Evolutionary conservation across 371 early-diverging fungal species (phyloP), one percentile per base, ranked within the genome.

Genomic region (Mortierella sp.): DNA sequence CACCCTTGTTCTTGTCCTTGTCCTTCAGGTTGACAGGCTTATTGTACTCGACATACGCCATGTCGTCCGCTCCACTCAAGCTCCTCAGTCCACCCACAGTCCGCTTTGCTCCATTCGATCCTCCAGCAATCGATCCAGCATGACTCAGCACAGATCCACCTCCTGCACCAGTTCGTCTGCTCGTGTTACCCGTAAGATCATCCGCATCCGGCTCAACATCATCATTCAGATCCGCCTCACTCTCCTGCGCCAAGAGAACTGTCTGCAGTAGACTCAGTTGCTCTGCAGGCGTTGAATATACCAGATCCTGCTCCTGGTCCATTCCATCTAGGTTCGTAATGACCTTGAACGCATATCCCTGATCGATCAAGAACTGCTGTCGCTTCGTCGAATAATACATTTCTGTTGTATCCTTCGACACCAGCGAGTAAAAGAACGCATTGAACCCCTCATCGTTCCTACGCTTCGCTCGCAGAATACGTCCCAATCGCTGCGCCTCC

Each of bases 281-380:
- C 60, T 94, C 91, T 43, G 85, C 81, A 27, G 87, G 85, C 2
- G 93, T 91, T 58, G 87, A 85, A 65, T 93, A 83, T 4, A 81
- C 82, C 46, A 88, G 64, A n/a, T 90, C 89, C 26, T 81, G 86
- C 11, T 92, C 81, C 23, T 90, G 84, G 32, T 96, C 96, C 88
- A 93, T 89, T 61, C 90, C 90, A 68, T 96, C 97, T 11, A 95
- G 84, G 43, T 89, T 86, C 43, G 80, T 79, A 61, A 97, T 93
- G 26, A 95, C 98, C 81, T 98, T 99, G 86, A 99, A 99, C 23
- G 98, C 93, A 81, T 99, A 99, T 1, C 99, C 99, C 82, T 99
- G 99, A 81, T 99, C 99, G 44, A 99, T 94, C 69, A 99, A 81
- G 81, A 99, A 99, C 81, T 98, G 99, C 80, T 99, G 97, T 43